phyloP scores from a whole-genome alignment of 768 basidiomycete genomes.

The Ephemerocybe angulata region DNA sequence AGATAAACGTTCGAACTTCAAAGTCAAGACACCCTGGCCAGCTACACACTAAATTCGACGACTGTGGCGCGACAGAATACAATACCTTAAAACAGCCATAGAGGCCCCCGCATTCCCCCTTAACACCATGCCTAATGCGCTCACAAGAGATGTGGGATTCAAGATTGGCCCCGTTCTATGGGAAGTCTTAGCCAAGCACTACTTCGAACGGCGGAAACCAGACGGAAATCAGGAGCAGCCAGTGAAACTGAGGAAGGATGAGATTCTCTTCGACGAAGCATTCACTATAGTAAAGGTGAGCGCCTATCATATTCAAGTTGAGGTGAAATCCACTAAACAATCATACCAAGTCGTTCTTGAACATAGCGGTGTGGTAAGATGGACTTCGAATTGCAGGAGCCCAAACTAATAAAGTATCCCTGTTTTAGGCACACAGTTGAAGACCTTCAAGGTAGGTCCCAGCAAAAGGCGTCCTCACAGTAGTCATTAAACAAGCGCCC shows the following conservation, averaged over 20 bases:
- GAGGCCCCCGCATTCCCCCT: too few relatives aligned
- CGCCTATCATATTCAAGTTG: slow-evolving; percentile 2
- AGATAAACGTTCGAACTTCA: too few relatives aligned
- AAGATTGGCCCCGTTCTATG: slow-evolving; percentile 69
- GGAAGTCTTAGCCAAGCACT: slow-evolving; percentile 82
- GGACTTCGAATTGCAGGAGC: slow-evolving; percentile 16
- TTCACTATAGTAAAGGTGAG: slow-evolving; percentile 73
- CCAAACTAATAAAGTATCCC: neutral
- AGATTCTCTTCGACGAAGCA: slow-evolving; percentile 77
- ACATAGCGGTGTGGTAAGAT: slow-evolving; percentile 66
- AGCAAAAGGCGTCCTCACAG: neutral
- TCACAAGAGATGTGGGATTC: slow-evolving; percentile 60
- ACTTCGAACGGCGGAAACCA: slow-evolving; percentile 61
- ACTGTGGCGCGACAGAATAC: too few relatives aligned
- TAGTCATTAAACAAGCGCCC: neutral
- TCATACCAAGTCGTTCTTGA: slow-evolving; percentile 60
- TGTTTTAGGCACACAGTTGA: slow-evolving; percentile 72
- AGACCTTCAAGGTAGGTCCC: slow-evolving; percentile 58
- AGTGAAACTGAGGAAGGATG: slow-evolving; percentile 58
- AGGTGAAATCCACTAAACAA: neutral
- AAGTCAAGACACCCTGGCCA: too few relatives aligned
- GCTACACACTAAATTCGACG: too few relatives aligned
- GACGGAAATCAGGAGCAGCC: slow-evolving; percentile 38
- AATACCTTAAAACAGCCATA: too few relatives aligned
- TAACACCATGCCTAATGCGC: slow-evolving; percentile 40